phyloP scores from a whole-genome alignment of 2,329 filamentous ascomycete genomes.

The Colletotrichum spinosum region DNA sequence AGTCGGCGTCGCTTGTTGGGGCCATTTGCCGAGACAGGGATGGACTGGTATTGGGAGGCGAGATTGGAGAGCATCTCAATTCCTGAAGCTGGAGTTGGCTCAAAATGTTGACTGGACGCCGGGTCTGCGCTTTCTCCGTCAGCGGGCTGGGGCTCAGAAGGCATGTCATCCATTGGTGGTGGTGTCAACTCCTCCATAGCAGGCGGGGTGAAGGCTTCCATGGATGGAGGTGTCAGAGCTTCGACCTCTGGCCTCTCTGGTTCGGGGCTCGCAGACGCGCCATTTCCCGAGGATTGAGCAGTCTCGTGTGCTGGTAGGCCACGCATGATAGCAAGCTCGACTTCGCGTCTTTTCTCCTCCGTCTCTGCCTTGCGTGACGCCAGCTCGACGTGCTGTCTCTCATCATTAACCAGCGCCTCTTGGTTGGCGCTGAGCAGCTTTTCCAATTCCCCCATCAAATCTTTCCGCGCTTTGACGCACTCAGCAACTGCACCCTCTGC shows the following conservation, averaged over 20 bases:
- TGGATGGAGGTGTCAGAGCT: constrained; percentile 83
- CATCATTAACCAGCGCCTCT: constrained; percentile 75
- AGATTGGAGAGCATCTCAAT: constrained; percentile 55
- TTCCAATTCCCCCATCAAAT: constrained; percentile 83
- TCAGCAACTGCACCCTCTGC: constrained; percentile 92
- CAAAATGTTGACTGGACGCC: constrained; percentile 38
- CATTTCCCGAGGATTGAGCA: constrained; percentile 59
- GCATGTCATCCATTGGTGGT: constrained; percentile 38
- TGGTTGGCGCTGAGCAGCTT: constrained; percentile 83
- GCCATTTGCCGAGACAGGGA: constrained; percentile 63
- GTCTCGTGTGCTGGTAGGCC: constrained; percentile 73
- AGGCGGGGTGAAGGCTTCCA: constrained; percentile 54
- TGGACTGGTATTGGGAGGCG: constrained; percentile 59
- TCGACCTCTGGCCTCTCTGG: constrained; percentile 83
- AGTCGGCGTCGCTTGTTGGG: constrained; percentile 68
- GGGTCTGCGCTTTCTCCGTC: constrained; percentile 35
- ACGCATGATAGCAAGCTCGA: constrained; percentile 92
- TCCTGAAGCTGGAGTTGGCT: constrained; percentile 43
- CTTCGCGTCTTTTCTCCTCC: constrained; percentile 85
- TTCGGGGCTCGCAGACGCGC: constrained; percentile 57
- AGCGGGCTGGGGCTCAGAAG: constrained; percentile 40
- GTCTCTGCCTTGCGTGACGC: constrained; percentile 75
- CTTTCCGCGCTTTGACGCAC: constrained; percentile 85
- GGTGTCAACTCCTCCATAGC: constrained; percentile 41
- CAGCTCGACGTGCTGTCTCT: constrained; percentile 73